These are phyloP conservation scores for Vanrija humicola DNA, from an alignment of 1,284 basidiomycete species.

Conservation along the genomic window DNA sequence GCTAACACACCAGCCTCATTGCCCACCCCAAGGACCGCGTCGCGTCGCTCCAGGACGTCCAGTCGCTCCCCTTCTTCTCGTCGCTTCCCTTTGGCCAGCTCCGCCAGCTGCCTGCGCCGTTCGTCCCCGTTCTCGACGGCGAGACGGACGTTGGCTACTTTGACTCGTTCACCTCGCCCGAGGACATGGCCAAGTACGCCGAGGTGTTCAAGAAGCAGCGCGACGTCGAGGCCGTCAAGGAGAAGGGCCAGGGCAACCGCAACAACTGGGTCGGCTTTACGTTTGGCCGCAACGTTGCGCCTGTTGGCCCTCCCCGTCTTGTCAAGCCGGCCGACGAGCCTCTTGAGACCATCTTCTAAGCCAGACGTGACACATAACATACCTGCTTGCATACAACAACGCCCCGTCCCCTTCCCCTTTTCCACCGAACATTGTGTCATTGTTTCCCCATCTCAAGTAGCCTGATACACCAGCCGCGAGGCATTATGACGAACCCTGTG, in stretches of 20 bases:
- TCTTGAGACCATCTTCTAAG: constrained; percentile 49
- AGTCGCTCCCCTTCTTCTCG: constrained; percentile 80
- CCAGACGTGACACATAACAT: neutral
- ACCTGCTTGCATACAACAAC: neutral
- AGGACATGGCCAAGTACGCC: constrained; percentile 98
- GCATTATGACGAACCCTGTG: no score
- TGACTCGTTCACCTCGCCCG: constrained; percentile 87
- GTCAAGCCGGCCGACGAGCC: constrained; percentile 47
- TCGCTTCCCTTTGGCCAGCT: constrained; percentile 71
- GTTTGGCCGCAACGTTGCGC: constrained; percentile 70
- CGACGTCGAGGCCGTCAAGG: constrained; percentile 86
- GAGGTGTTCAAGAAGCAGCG: constrained; percentile 97
- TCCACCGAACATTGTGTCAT: no score
- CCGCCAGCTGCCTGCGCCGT: constrained; percentile 77
- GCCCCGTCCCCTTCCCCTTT: neutral
- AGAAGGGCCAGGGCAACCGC: constrained; percentile 66
- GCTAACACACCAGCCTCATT: constrained; percentile 57
- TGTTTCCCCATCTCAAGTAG: no score
- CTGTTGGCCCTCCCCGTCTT: constrained; percentile 10
- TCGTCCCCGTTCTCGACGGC: constrained; percentile 90
- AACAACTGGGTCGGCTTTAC: constrained; percentile 77
- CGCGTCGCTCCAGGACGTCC: constrained; percentile 68
- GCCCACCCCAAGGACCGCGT: constrained; percentile 75
- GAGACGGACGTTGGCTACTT: constrained; percentile 98
- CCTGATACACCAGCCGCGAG: no score